Evolutionary conservation across 2,329 filamentous ascomycete genomes (phyloP), one percentile per base, ranked within the genome.

Genomic region (Aspergillus clavatus): DNA sequence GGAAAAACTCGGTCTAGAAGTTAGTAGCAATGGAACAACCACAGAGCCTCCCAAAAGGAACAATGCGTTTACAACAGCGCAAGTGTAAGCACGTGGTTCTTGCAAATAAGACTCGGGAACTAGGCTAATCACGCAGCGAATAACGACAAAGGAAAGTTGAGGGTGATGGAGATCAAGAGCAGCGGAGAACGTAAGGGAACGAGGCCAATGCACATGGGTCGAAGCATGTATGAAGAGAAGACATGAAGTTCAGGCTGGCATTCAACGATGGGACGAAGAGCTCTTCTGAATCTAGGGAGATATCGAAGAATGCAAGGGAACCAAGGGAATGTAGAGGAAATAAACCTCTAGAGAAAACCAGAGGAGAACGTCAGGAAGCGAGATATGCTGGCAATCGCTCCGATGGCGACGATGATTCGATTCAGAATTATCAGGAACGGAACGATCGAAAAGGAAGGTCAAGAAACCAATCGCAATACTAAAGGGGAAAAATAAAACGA

Each of bases 41-140:
- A 61, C 52, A 57, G 45, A 59, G 55, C 59, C 62, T 56, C 59
- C 61, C 60, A 62, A 59, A 55, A 43, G 51, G 51, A 54, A 61
- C 51, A 45, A 56, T 56, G 57, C 51, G 53, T 54, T 51, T 57
- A 58, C 46, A 58, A 41, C 46, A 42, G 47, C 50, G 55, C 43
- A 43, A 39, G 23, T 53, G 52, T 52, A 51, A 55, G 50, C 52
- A 57, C 54, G 59, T 58, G 48, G 53, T 46, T 47, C 46, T 43
- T 51, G 14, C 51, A 49, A 38, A 46, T 45, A 48, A 39, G 36
- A 47, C 51, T 49, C 50, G 41, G 42, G 45, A 54, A 47, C 45
- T 38, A 42, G 43, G 39, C 43, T 54, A 50, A 46, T 35, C 37
- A 38, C 33, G 24, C 50, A 46, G 45, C 43, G 43, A 54, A 48